These are phyloP conservation scores for Tieghemostelium lacteum DNA, from an alignment of 78 protist species.

Conservation along the genomic window DNA sequence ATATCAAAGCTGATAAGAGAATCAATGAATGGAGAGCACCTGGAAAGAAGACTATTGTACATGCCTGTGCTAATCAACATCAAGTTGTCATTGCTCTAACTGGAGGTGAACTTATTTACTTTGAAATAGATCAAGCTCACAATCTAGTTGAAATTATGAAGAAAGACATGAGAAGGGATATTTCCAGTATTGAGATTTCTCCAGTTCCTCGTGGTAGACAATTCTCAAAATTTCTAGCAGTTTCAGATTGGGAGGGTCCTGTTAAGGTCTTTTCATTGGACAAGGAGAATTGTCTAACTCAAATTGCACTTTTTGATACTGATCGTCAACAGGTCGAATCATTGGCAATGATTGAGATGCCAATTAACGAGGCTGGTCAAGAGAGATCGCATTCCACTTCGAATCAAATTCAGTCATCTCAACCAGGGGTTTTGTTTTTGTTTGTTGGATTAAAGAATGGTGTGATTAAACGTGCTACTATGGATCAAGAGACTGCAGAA, in stretches of 20 bases:
- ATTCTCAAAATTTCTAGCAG: conserved; percentile 87
- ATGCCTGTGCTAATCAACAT: conserved; percentile 81
- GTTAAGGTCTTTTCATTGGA: conserved; percentile 94
- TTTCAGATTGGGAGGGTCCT: conserved; percentile 82
- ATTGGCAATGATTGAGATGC: conserved; percentile 27
- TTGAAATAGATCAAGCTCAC: conserved; percentile 93
- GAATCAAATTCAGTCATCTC: neutral
- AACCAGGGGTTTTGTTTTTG: conserved; percentile 63
- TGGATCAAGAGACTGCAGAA: conserved; percentile 92
- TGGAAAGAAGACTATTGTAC: conserved; percentile 44
- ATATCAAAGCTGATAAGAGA: conserved; percentile 87
- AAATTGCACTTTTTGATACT: conserved; percentile 78
- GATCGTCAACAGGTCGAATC: conserved; percentile 34
- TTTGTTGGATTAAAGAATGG: conserved; percentile 96
- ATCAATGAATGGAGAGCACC: conserved; percentile 95
- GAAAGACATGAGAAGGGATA: conserved; percentile 77
- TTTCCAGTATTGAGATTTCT: conserved; percentile 89
- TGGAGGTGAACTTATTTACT: conserved; percentile 95
- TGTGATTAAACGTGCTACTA: conserved; percentile 87
- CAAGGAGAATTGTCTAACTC: conserved; percentile 84
- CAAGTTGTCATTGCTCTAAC: conserved; percentile 89
- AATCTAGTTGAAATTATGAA: conserved; percentile 89
- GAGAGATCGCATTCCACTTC: neutral
- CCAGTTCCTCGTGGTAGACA: conserved; percentile 85
- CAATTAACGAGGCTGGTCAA: conserved; percentile 8